These are phyloP conservation scores for Neoboletus brunneissimus DNA, from an alignment of 768 basidiomycete genomes.

Conservation along the genomic window DNA sequence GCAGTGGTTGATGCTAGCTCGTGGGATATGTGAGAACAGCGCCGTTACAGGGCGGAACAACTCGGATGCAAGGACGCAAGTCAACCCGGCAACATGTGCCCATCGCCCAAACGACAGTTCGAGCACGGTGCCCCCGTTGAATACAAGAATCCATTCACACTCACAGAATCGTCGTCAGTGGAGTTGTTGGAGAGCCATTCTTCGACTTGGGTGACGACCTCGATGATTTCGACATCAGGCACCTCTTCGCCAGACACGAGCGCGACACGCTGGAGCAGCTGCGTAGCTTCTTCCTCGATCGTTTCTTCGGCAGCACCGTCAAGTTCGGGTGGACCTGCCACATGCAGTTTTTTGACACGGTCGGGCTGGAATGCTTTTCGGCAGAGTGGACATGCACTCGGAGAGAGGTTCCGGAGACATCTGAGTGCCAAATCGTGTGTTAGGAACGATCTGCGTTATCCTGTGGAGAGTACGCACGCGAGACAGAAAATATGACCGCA, in stretches of 20 bases:
- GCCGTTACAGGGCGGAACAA: conserved; percentile 18
- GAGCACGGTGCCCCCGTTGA: neutral
- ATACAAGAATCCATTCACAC: conserved; percentile 12
- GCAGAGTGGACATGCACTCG: conserved; percentile 63
- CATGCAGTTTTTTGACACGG: conserved; percentile 64
- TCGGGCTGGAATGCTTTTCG: conserved; percentile 57
- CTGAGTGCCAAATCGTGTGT: conserved; percentile 32
- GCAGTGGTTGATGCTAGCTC: conserved; percentile 34
- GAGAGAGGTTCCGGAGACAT: conserved; percentile 51
- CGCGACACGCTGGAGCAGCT: conserved; percentile 35
- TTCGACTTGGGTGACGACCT: conserved; percentile 47
- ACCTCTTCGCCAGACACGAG: conserved; percentile 34
- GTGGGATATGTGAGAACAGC: conserved; percentile 21
- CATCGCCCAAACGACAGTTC: neutral
- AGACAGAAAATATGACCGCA: conserved; percentile 79
- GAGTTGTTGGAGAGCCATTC: conserved; percentile 46
- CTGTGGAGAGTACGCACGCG: conserved; percentile 43
- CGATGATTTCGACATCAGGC: conserved; percentile 34
- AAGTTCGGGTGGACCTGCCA: conserved; percentile 45
- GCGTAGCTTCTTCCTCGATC: conserved; percentile 41
- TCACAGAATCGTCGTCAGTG: conserved; percentile 38
- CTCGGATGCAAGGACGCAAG: conserved; percentile 14
- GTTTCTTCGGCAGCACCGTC: conserved; percentile 36
- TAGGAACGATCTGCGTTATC: conserved; percentile 11
- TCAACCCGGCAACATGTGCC: neutral